Evolutionary conservation across 108 stramenopile genomes (phyloP), one percentile per base, ranked within the genome.

Genomic region (Cyclotella atomus): DNA sequence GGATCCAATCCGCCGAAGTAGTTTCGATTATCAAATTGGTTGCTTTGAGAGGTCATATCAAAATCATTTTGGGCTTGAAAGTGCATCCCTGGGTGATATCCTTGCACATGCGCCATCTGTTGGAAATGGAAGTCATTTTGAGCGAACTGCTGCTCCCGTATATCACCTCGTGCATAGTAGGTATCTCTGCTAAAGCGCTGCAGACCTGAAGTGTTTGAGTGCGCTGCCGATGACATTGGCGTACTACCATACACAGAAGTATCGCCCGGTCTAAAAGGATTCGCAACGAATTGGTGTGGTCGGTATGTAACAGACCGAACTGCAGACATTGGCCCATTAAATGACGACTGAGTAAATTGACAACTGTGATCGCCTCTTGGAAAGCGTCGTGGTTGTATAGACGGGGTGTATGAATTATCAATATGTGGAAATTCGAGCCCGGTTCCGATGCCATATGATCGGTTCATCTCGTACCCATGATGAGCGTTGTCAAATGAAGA

Each of bases 171-270:
- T 35, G 34, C 24, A 27, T 27, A 28, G 55, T 27, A 17, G 23
- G 21, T 41, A 19, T 1, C 20, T 16, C 28, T 21, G 25, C 38
- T 36, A 61, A 61, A 61, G 0, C 60, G 34, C 23, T 41, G 36
- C 1, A 61, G 35, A 21, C 60, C 60, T 36, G 60, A 61, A 41
- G 21, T 23, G 21, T 61, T 41, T 7, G 36, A 61, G 41, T 61
- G 36, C 6, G 38, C 60, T 21, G 38, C 34, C 7, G 60, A 61
- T 61, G 60, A 61, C 20, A 24, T 61, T 1, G 60, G 60, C 20
- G 38, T 61, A 6, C n/a, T 19, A 34, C 36, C 38, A 38, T 19
- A 34, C 20, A 20, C 3, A 19, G 19, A 21, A 41, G 3, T 29
- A 36, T 30, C 32, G 29, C 56, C n/a, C 28, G 20, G n/a, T n/a